Conservation (phyloP, 495 filamentous ascomycete genomes). For the Penicillium robsamsonii region DNA sequence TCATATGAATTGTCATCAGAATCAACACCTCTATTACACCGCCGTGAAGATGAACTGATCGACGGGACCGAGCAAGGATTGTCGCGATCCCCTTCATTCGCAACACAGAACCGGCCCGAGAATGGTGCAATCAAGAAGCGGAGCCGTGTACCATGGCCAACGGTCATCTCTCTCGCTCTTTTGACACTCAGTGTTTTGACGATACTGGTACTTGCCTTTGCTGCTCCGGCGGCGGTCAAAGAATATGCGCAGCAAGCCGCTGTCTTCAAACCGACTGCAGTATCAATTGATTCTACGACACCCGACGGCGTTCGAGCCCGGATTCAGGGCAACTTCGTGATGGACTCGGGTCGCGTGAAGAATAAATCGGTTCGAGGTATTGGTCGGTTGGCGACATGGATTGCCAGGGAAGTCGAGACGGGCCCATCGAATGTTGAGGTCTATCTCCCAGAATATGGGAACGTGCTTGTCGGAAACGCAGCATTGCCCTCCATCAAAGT, state of each 20-base stretch:
- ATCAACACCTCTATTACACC: constrained; percentile 44
- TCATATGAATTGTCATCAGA: constrained; percentile 42
- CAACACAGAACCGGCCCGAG: constrained; percentile 16
- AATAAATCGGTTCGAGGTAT: constrained; percentile 68
- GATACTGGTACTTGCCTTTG: constrained; percentile 65
- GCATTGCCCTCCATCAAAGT: constrained; percentile 69
- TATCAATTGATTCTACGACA: constrained; percentile 84
- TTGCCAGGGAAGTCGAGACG: constrained; percentile 69
- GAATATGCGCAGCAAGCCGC: constrained; percentile 81
- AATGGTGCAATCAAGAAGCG: constrained; percentile 25
- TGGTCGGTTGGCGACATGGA: constrained; percentile 77
- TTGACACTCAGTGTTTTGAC: constrained; percentile 47
- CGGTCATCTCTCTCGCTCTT: constrained; percentile 51
- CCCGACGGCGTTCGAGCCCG: constrained; percentile 69
- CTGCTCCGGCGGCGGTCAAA: constrained; percentile 74
- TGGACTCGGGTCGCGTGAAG: constrained; percentile 73
- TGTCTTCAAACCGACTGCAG: constrained; percentile 72
- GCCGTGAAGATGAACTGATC: constrained; percentile 33
- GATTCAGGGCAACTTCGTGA: constrained; percentile 72
- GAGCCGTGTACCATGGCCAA: constrained; percentile 51
- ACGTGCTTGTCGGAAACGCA: constrained; percentile 75
- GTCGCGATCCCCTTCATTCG: constrained; percentile 23
- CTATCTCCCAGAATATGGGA: constrained; percentile 78
- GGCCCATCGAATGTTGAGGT: constrained; percentile 69
- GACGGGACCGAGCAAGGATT: constrained; percentile 35